phyloP scores from a whole-genome alignment of 768 basidiomycete genomes.

The Lactarius trivialis region DNA sequence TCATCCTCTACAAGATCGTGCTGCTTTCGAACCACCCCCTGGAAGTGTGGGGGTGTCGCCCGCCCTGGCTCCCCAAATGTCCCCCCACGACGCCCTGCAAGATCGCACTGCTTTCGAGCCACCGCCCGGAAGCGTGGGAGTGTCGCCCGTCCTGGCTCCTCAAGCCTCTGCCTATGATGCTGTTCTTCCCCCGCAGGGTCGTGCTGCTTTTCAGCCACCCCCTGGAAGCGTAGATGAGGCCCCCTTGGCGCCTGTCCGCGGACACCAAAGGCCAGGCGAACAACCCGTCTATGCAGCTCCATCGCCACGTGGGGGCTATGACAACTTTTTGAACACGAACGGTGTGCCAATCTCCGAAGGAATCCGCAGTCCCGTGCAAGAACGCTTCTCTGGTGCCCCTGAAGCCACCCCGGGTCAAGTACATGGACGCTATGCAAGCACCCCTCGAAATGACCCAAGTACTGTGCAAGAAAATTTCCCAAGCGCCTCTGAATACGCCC shows the following conservation, averaged over 20 bases:
- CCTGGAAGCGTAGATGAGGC: conserved; percentile 5
- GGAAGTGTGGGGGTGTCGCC: not conserved
- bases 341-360: not conserved
- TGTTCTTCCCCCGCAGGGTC: not conserved
- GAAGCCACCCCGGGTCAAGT: not conserved
- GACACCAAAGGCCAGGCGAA: not conserved
- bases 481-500: not conserved
- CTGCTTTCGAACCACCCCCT: not conserved
- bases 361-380: conserved; percentile 2
- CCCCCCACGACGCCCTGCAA: not conserved
- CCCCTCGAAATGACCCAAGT: not conserved
- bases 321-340: not conserved
- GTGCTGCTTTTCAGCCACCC: not conserved
- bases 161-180: not conserved
- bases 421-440: not conserved
- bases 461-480: not conserved
- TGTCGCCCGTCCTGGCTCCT: not conserved
- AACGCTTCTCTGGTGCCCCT: not conserved
- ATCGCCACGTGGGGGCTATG: conserved; percentile 8
- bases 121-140: not conserved
- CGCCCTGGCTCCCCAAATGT: not conserved
- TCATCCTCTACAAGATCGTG: not conserved
- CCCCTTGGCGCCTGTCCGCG: not conserved
- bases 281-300: conserved; percentile 1
- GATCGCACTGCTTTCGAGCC: not conserved